Evolutionary conservation across 108 stramenopile species (phyloP), one percentile per base, ranked within the genome.

Genomic region (Skeletonema marinoi): DNA sequence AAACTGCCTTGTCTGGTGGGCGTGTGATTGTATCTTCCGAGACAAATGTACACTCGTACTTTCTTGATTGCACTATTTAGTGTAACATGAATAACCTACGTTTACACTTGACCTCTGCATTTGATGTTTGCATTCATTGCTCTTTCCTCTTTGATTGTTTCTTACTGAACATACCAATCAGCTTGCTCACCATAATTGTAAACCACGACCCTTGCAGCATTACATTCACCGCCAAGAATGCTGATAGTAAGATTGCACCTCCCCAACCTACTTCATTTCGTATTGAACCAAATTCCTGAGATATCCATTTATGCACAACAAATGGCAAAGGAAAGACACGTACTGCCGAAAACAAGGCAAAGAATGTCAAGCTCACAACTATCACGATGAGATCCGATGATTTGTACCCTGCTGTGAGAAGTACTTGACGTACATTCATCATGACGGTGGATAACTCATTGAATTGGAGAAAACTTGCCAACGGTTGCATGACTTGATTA

Each of bases 131-230:
- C 35, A 30, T 19, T 64, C 32, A 64, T 35, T 64, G 35, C 68
- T 64, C 39, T 46, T 48, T 68, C 21, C 16, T 48, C 38, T 68
- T 33, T 30, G 32, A 16, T 11, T 48, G n/a, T 16, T 38, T 62
- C 25, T 54, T 54, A 13, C 6, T 21, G 14, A 62, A 11, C 35
- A 56, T 65, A 21, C 50, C 62, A 51, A 60, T 31, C 30, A 79
- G 35, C 42, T 73, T 79, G 39, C 64, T 19, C 64, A 61, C 68
- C 71, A 79, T 79, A 13, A 65, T 41, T 13, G 21, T 25, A 51
- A 79, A 73, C 78, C 78, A 79, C 14, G 56, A 54, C n/a, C 63
- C 36, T 32, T 73, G 78, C 33, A 79, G 64, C 56, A 38, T 58
- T 7, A 59, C 78, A 36, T 79, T 65, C 36, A 63, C 48, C 11